Base-by-base conservation (phyloP, 2,329 filamentous ascomycete species). In the Clonostachys byssicola region DNA sequence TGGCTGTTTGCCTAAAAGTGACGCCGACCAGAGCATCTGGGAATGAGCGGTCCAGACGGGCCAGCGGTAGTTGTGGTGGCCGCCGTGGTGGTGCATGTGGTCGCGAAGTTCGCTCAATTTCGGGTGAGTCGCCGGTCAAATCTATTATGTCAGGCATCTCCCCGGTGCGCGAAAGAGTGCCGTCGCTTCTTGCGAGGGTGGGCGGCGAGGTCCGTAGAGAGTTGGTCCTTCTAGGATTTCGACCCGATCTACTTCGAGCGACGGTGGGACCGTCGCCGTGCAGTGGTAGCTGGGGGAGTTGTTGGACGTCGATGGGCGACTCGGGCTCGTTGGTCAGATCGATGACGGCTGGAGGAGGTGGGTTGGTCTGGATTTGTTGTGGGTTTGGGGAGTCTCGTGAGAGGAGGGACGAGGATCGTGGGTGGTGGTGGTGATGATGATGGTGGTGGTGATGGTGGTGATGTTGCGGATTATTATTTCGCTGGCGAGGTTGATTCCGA, bases 311-410 rank as follows among this genome's bases (percentile, higher is more conserved):
- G 8, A 56, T 50, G 6, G 73, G 72, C 16, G 72, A 76, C 55
- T 78, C 74, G 0, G 74, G 72, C 52, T 77, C 75, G 10, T 64
- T 66, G 1, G 75, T 78, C 43, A 80, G 59, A 48, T 79, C 75
- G 40, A 79, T 78, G 13, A 78, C 17, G 23, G 23, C 23, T 30
- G 23, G 23, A 30, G 23, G 23, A 4, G 23, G 23, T 30, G 23
- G 23, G 23, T 30, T 30, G 38, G n/a, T n/a, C 38, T 40, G 38
- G 38, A 40, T 30, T 30, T 30, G 23, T 30, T 30, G 23, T n/a
- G 36, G 36, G 14, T n/a, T 18, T n/a, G 36, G 36, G 14, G 14
- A 18, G 14, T 39, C 36, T 39, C 36, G 36, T 5, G 17, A n/a
- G 14, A 39, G 36, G 17, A 39, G 17, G 14, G 36, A 39, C 23